Percentiles rank a stretch among this genome's conserved stretches.
Conservation (phyloP, 352 stramenopile species). For the Globisporangium barbulae region DNA sequence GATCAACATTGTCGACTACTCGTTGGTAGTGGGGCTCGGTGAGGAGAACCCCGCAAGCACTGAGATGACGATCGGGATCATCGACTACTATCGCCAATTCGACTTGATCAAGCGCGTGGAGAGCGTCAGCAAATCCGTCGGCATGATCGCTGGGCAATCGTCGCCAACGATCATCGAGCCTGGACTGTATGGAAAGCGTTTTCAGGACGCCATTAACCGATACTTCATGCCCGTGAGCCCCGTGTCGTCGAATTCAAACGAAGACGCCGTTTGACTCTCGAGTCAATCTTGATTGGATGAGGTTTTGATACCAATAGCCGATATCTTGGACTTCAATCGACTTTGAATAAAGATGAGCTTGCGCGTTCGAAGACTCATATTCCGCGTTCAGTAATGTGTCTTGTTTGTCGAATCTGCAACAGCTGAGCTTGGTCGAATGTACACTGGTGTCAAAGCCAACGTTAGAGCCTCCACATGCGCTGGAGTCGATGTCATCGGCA, state of each 20-base stretch:
- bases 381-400: not conserved
- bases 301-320: not conserved
- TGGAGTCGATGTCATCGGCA: constrained; percentile 48
- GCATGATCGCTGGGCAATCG: constrained; percentile 97
- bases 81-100: constrained; percentile 99
- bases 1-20: constrained; percentile 99
- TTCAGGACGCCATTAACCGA: constrained; percentile 92
- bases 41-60: constrained; percentile 27
- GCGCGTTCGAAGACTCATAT: not conserved
- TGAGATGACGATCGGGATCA: constrained; percentile 96
- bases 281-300: not conserved
- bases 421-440: constrained; percentile 8
- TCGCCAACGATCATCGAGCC: constrained; percentile 98
- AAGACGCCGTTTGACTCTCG: constrained; percentile 14
- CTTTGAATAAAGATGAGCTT: constrained; percentile 2
- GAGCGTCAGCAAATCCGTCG: constrained; percentile 96
- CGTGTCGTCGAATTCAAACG: constrained; percentile 50
- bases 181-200: constrained; percentile 94
- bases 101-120: constrained; percentile 99
- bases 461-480: constrained; percentile 53
- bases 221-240: constrained; percentile 97
- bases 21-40: constrained; percentile 93
- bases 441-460: constrained; percentile 28
- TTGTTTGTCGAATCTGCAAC: not conserved
- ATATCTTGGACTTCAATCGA: not conserved